Conservation (phyloP, 257 asterid species). For the Leonotis leonurus region DNA sequence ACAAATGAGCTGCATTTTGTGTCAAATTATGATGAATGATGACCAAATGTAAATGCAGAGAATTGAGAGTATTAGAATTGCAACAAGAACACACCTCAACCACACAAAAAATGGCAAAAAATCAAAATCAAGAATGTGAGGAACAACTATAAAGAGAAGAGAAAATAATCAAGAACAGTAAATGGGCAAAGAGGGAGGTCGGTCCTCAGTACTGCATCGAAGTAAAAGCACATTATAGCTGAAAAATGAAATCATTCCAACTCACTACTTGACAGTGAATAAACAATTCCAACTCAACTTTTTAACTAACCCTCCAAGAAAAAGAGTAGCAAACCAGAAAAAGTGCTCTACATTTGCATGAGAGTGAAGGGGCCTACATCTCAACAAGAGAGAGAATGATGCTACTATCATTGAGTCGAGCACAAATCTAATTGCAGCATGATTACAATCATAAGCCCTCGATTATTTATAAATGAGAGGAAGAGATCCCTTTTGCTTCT, state of each 20-base stretch:
- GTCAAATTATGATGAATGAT: neutral
- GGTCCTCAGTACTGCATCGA: slow-evolving; percentile 8
- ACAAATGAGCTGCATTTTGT: slow-evolving; percentile 42
- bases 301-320: slow-evolving; percentile 18
- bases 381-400: slow-evolving; percentile 18
- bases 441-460: slow-evolving; percentile 3
- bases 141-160: neutral
- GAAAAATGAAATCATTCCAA: slow-evolving; percentile 22
- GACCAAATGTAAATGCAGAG: neutral
- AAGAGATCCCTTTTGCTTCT: slow-evolving; percentile 14
- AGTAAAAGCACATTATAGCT: slow-evolving; percentile 18
- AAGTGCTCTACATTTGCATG: slow-evolving; percentile 15
- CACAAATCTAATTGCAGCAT: slow-evolving; percentile 10
- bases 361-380: slow-evolving; percentile 23
- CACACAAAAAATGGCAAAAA: slow-evolving; percentile 3
- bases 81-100: neutral
- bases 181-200: slow-evolving; percentile 11
- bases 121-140: slow-evolving; percentile 8
- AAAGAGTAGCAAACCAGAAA: slow-evolving; percentile 12
- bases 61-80: neutral
- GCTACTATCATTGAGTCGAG: slow-evolving; percentile 1
- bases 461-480: neutral
- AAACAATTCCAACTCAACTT: slow-evolving; percentile 11
- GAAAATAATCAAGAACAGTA: neutral
- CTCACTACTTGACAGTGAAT: slow-evolving; percentile 23